Evolutionary conservation across 371 early-diverging fungal genomes (phyloP).

Genomic region (Rhizomucor pusillus): DNA sequence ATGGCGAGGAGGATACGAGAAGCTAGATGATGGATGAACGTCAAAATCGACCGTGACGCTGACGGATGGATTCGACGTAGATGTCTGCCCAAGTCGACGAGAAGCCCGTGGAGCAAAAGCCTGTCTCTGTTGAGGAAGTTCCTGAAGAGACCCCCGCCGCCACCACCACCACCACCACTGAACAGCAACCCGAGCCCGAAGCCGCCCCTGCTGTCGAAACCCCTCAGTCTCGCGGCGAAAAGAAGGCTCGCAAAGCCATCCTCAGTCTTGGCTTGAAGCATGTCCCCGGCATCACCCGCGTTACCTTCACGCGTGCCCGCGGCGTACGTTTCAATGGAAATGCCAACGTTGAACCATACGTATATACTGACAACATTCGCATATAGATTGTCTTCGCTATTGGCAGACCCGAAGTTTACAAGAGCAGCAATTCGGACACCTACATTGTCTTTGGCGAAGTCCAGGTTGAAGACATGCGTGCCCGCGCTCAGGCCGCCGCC

Average conservation of each 20-base stretch:
- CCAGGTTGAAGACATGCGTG: slow-evolving; percentile 82
- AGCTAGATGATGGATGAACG: slow-evolving; percentile 12
- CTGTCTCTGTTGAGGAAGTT: slow-evolving; percentile 21
- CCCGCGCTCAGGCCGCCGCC: slow-evolving; percentile 71
- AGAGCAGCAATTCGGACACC: slow-evolving; percentile 84
- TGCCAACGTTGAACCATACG: no score
- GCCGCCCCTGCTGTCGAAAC: slow-evolving; percentile 38
- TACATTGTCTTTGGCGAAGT: slow-evolving; percentile 98
- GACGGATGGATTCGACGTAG: slow-evolving; percentile 1
- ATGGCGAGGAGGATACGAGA: not conserved
- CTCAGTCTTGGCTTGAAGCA: slow-evolving; percentile 88
- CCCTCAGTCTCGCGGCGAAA: slow-evolving; percentile 79
- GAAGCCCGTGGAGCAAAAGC: slow-evolving; percentile 25
- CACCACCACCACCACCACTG: slow-evolving; percentile 5
- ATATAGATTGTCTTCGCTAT: slow-evolving; percentile 82
- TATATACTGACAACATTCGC: no score
- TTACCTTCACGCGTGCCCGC: slow-evolving; percentile 86
- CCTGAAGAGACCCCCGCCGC: slow-evolving; percentile 13
- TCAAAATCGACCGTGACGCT: slow-evolving; percentile 5
- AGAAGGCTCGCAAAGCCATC: slow-evolving; percentile 96
- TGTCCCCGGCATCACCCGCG: slow-evolving; percentile 85
- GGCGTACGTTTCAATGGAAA: slow-evolving; percentile 50
- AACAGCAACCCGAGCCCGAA: slow-evolving; percentile 19
- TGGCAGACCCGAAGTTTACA: slow-evolving; percentile 91
- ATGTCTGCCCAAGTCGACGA: slow-evolving; percentile 34